Percentiles rank a stretch among this genome's conserved stretches.
phyloP scores from a whole-genome alignment of 1,284 basidiomycete species.

The Cutaneotrichosporon daszewskae region DNA sequence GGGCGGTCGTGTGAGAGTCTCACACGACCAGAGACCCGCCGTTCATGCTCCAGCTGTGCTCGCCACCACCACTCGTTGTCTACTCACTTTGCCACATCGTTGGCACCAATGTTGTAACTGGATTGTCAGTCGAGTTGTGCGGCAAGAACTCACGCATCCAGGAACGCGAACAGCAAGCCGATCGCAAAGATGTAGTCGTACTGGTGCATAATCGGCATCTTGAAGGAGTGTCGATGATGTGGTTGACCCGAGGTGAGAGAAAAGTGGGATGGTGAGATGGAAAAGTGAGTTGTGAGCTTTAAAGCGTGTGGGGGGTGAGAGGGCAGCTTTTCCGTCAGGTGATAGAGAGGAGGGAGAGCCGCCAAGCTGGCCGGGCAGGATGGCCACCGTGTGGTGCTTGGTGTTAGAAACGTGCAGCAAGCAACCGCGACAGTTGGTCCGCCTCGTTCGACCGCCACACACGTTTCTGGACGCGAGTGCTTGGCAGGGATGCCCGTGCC shows the following conservation, averaged over 20 bases:
- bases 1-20: background rate
- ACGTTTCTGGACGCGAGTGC: background rate
- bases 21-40: background rate
- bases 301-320: no score
- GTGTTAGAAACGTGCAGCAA: background rate
- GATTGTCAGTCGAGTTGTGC: no score
- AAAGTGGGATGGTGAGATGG: no score
- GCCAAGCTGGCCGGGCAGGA: no score
- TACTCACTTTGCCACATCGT: slow-evolving; percentile 37
- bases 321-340: no score
- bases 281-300: no score
- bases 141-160: no score
- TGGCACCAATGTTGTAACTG: slow-evolving; percentile 52
- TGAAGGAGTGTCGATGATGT: background rate
- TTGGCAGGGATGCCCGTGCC: no score
- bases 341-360: no score
- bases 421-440: background rate
- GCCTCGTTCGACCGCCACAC: background rate
- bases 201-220: slow-evolving; percentile 52
- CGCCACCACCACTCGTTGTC: background rate
- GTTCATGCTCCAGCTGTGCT: no score
- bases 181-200: slow-evolving; percentile 51
- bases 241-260: no score
- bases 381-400: no score
- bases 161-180: slow-evolving; percentile 45